phyloP scores from a whole-genome alignment of 345 rosid genomes.

The Eutrema heterophyllum region DNA sequence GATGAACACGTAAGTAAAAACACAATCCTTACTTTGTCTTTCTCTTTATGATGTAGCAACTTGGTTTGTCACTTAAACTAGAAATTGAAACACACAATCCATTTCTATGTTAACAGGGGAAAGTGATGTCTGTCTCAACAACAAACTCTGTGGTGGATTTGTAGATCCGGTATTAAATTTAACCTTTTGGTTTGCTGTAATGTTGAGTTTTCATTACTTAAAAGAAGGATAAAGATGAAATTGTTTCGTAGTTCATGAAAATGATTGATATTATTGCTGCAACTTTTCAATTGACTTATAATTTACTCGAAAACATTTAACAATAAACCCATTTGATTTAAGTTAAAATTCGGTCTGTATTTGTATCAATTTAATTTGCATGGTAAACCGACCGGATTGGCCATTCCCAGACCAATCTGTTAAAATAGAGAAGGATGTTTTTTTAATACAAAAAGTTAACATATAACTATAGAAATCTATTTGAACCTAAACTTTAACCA shows the following conservation, averaged over 20 bases:
- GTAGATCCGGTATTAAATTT: background rate
- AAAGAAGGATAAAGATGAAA: background rate
- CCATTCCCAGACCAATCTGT: background rate
- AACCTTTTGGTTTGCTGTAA: background rate
- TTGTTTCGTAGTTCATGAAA: background rate
- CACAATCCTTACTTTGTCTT: background rate
- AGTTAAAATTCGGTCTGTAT: background rate
- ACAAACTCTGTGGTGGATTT: background rate
- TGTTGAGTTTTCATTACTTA: background rate
- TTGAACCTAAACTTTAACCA: background rate
- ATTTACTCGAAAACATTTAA: background rate
- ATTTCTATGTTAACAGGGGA: conserved; percentile 15
- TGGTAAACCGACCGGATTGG: background rate
- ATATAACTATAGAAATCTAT: background rate
- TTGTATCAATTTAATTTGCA: background rate
- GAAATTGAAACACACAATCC: background rate
- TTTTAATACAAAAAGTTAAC: background rate
- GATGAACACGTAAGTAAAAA: conserved; percentile 72
- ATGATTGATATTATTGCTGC: background rate
- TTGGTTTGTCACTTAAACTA: background rate
- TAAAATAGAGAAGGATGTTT: background rate
- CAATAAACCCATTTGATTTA: background rate
- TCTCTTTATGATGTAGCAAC: background rate
- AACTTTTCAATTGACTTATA: background rate
- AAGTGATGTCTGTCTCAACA: conserved; percentile 14